Evolutionary conservation across 225 moss, liverwort and hornwort species (phyloP).

Genomic region (Polytrichum commune): DNA sequence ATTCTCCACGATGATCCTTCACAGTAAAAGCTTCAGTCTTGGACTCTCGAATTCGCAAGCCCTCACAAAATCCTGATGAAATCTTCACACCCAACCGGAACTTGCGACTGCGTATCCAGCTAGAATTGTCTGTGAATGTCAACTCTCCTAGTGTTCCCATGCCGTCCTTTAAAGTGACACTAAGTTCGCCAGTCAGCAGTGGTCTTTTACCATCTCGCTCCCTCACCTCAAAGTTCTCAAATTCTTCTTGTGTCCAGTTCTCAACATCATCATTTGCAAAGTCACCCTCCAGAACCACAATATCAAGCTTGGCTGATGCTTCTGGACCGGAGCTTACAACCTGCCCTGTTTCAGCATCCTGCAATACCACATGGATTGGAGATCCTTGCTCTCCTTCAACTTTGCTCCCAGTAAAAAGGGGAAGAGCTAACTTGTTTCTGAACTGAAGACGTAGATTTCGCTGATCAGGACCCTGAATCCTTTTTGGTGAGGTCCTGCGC

Average conservation of each 20-base stretch:
- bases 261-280: slow-evolving; percentile 52
- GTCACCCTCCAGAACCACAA: slow-evolving; percentile 57
- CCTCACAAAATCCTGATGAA: slow-evolving; percentile 39
- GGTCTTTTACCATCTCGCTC: slow-evolving; percentile 54
- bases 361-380: slow-evolving; percentile 53
- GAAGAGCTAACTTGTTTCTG: slow-evolving; percentile 51
- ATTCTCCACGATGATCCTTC: slow-evolving; percentile 53
- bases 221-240: slow-evolving; percentile 43
- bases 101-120: slow-evolving; percentile 33
- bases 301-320: slow-evolving; percentile 51
- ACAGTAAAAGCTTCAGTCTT: slow-evolving; percentile 56
- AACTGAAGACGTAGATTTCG: slow-evolving; percentile 49
- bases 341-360: slow-evolving; percentile 38
- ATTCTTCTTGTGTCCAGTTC: slow-evolving; percentile 48
- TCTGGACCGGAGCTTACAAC: slow-evolving; percentile 41
- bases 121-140: slow-evolving; percentile 49
- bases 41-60: slow-evolving; percentile 46
- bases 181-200: slow-evolving; percentile 45
- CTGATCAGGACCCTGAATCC: slow-evolving; percentile 42
- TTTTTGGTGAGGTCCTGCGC: slow-evolving; percentile 45
- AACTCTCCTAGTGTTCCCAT: slow-evolving; percentile 46
- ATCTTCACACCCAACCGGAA: slow-evolving; percentile 49
- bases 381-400: slow-evolving; percentile 61
- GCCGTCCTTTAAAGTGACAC: slow-evolving; percentile 43
- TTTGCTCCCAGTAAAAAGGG: slow-evolving; percentile 63